Base-by-base conservation (phyloP, 2,329 filamentous ascomycete species). In the Xylaria sp. region DNA sequence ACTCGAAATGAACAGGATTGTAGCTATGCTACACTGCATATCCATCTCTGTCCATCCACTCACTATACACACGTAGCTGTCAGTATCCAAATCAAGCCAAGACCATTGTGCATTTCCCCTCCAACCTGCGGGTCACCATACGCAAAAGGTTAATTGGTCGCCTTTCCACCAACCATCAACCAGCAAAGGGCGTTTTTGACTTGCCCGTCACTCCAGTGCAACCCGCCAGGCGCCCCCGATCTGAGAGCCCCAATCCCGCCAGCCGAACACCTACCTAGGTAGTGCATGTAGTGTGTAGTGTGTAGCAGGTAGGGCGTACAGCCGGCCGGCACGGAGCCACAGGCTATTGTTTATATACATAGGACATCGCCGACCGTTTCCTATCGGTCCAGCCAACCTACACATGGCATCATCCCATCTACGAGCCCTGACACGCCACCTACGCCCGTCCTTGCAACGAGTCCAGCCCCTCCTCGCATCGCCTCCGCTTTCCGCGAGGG, bases 371-470 rank as follows among this genome's bases (percentile, higher is more conserved):
- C 23, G 31, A 21, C 21, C 21, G 1, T 15, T 47, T 38, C 41
- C 47, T 60, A 52, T 46, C 53, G 15, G 7, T 17, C n/a, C n/a
- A n/a, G n/a, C 31, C 31, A 41, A 27, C 33, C 33, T 11, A n/a
- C 23, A 38, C 17, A 61, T 61, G 59, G 59, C 59, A 58, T 58
- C 59, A 58, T 58, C 54, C 54, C 48, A 33, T 49, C 51, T 57
- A 3, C 58, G 58, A 46, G 25, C 23, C 31, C 25, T 59, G 3
- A 35, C 51, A 52, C 35, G n/a, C 40, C 27, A 17, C 7, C 47
- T 58, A 21, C 46, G n/a, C 21, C 55, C 23, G 10, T 33, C 44
- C 19, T 31, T 27, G 13, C 23, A 3, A 60, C 31, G 60, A n/a
- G 52, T 55, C 51, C 31, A 27, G 31, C 19, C 58, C 43, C 37